phyloP scores from a whole-genome alignment of 352 stramenopile species.

The Phytophthora cactorum region DNA sequence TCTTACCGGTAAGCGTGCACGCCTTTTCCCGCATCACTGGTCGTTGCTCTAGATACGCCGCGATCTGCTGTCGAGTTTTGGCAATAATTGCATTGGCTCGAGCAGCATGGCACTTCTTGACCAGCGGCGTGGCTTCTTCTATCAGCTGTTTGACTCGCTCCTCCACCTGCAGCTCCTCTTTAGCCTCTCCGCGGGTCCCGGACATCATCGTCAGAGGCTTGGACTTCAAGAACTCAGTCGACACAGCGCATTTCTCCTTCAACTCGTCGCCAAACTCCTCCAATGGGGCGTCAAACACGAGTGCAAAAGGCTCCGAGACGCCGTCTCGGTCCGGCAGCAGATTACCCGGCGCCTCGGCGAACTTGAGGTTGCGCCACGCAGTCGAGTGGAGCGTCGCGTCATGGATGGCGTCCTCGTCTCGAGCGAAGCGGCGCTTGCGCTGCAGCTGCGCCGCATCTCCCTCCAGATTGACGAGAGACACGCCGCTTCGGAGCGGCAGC shows the following conservation, averaged over 20 bases:
- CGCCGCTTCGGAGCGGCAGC: slow-evolving; percentile 24
- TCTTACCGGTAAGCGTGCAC: slow-evolving; percentile 22
- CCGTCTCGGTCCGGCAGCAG: slow-evolving; percentile 40
- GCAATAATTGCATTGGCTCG: slow-evolving; percentile 44
- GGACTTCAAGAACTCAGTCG: slow-evolving; percentile 16
- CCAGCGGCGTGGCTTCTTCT: slow-evolving; percentile 44
- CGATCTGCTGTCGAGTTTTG: slow-evolving; percentile 49
- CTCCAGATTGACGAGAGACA: slow-evolving; percentile 35
- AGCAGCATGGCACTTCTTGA: slow-evolving; percentile 40
- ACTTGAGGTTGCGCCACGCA: slow-evolving; percentile 58
- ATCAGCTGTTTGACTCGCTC: slow-evolving; percentile 44
- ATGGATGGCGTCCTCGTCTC: slow-evolving; percentile 48
- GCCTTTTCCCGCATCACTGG: slow-evolving; percentile 36
- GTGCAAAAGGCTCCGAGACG: slow-evolving; percentile 42
- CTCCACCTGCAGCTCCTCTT: slow-evolving; percentile 33
- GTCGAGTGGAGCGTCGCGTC: slow-evolving; percentile 63
- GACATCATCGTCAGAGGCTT: slow-evolving; percentile 33
- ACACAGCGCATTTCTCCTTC: slow-evolving; percentile 38
- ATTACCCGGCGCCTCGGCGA: slow-evolving; percentile 45
- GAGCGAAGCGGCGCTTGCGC: slow-evolving; percentile 33
- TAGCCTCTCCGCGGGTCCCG: slow-evolving; percentile 31
- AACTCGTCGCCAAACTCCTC: slow-evolving; percentile 46
- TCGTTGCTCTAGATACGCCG: slow-evolving; percentile 42
- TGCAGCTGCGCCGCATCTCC: slow-evolving; percentile 5
- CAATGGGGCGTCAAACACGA: slow-evolving; percentile 45